Conservation (phyloP, 1,139 yeast genomes). For the Wickerhamomyces sp. region DNA sequence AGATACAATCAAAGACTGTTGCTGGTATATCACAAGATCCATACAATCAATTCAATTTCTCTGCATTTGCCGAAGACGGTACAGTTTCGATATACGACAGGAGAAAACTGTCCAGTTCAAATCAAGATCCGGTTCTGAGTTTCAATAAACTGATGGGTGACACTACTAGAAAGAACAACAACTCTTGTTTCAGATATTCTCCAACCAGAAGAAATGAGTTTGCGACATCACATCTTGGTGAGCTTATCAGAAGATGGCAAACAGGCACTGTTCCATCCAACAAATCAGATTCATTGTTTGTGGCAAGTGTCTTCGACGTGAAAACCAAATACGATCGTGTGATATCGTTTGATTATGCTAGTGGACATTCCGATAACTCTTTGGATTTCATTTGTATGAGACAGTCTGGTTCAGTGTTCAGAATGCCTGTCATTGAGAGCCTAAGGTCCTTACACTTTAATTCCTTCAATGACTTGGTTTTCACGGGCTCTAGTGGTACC, state of each 20-base stretch:
- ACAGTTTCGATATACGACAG: conserved; percentile 86
- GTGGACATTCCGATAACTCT: conserved; percentile 41
- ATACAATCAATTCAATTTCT: conserved; percentile 56
- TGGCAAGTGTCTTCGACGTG: conserved; percentile 69
- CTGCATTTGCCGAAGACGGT: conserved; percentile 80
- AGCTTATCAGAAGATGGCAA: conserved; percentile 76
- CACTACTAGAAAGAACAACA: conserved; percentile 52
- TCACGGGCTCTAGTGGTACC: conserved; percentile 59
- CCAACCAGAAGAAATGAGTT: conserved; percentile 67
- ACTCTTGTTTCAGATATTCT: conserved; percentile 69
- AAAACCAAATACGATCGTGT: conserved; percentile 78
- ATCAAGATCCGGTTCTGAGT: conserved; percentile 51
- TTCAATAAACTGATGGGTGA: conserved; percentile 68
- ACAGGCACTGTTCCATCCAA: conserved; percentile 54
- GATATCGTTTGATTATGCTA: conserved; percentile 79
- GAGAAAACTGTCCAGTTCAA: conserved; percentile 43
- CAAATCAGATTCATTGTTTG: conserved; percentile 54
- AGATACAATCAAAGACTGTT: conserved; percentile 71
- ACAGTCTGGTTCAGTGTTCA: conserved; percentile 81
- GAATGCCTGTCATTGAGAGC: conserved; percentile 71
- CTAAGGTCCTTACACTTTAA: conserved; percentile 62
- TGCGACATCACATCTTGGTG: conserved; percentile 76
- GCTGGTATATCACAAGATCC: conserved; percentile 68
- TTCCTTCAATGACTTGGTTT: conserved; percentile 63
- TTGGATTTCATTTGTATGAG: conserved; percentile 70